These are phyloP conservation scores for Cystobasidium tubakii DNA, from an alignment of 768 basidiomycete genomes.

Conservation along the genomic window DNA sequence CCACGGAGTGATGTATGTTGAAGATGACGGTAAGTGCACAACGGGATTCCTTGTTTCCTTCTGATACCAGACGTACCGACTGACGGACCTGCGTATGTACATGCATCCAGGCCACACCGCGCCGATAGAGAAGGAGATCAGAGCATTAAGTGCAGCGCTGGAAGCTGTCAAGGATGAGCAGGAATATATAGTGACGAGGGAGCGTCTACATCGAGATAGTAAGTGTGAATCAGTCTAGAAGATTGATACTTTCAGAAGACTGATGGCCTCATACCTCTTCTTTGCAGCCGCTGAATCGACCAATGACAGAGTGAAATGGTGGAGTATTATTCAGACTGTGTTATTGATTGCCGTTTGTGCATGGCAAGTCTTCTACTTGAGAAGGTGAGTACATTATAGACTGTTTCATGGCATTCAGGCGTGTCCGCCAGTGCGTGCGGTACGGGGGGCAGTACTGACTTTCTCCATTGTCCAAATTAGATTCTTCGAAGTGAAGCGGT, in stretches of 20 bases:
- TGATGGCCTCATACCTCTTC: neutral
- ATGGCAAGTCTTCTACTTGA: constrained; percentile 97
- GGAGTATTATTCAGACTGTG: constrained; percentile 84
- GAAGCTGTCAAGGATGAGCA: constrained; percentile 94
- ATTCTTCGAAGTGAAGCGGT: constrained; percentile 38
- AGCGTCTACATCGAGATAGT: constrained; percentile 86
- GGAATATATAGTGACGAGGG: constrained; percentile 94
- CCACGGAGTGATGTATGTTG: constrained; percentile 89
- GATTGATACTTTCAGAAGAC: too few relatives aligned
- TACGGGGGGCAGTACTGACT: too few relatives aligned
- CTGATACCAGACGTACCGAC: too few relatives aligned
- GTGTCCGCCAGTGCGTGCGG: too few relatives aligned
- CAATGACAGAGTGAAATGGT: constrained; percentile 96
- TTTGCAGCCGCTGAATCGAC: constrained; percentile 52
- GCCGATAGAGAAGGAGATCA: constrained; percentile 93
- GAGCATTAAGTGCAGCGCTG: constrained; percentile 70
- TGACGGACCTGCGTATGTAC: neutral
- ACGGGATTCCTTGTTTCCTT: too few relatives aligned
- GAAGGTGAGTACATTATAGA: constrained; percentile 51
- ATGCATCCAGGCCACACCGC: constrained; percentile 57
- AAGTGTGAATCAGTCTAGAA: too few relatives aligned
- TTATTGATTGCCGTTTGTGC: constrained; percentile 84
- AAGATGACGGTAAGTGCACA: constrained; percentile 77
- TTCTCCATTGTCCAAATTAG: too few relatives aligned
- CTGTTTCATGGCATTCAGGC: too few relatives aligned